phyloP scores from a whole-genome alignment of 139 green algal genomes.

The Zygnema circumcarinatum region DNA sequence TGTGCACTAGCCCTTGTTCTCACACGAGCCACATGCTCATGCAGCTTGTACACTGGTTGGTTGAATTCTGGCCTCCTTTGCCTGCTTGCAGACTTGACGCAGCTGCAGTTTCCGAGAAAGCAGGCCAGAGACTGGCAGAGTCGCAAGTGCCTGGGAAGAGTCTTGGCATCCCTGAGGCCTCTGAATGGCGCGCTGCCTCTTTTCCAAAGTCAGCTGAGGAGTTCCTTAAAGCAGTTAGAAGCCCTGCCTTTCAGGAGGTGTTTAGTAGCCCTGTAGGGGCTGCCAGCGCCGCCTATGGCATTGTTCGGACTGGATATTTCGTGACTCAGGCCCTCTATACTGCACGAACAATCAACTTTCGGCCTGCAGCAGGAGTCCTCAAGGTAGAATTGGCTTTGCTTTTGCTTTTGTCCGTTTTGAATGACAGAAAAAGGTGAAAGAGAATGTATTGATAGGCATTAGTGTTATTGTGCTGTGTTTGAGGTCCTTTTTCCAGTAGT shows the following conservation, averaged over 20 bases:
- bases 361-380: constrained; percentile 32
- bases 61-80: too few species aligned
- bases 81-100: too few species aligned
- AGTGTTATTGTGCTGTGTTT: too few species aligned
- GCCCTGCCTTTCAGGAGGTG: background rate
- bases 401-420: too few species aligned
- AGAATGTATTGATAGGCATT: too few species aligned
- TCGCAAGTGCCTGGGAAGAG: background rate
- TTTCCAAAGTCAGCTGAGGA: constrained; percentile 8
- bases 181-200: background rate
- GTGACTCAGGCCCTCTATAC: background rate
- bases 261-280: background rate
- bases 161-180: background rate
- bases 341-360: background rate
- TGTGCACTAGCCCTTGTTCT: too few species aligned
- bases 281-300: background rate
- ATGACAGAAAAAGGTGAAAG: too few species aligned
- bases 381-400: constrained; percentile 2
- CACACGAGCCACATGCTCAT: too few species aligned
- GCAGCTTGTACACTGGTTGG: too few species aligned
- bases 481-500: too few species aligned
- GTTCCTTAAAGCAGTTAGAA: background rate
- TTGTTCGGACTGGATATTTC: constrained; percentile 23
- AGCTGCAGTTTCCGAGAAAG: too few species aligned
- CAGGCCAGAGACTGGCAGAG: background rate